Base-by-base conservation (phyloP, 208 protist species). In the Leishmania turanica region DNA sequence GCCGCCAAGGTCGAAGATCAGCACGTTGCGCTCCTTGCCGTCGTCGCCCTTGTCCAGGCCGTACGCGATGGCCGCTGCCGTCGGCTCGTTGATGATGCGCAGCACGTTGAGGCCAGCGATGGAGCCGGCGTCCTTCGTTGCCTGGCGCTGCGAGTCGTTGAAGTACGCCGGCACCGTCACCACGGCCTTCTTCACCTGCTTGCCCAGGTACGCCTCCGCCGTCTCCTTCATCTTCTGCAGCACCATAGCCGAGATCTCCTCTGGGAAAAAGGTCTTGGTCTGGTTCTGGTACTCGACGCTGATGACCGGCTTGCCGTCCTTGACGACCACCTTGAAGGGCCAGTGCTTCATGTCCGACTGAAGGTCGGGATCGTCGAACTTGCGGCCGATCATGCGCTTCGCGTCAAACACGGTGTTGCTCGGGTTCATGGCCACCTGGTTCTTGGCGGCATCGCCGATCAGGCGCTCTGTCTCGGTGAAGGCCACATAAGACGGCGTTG, bases 11-110 rank as follows among this genome's bases (percentile, higher is more conserved):
- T 99, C 99, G 88, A 99, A 99, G 87, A 99, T 99, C 49, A 99
- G 95, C 72, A 99, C 93, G 82, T 98, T 98, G 34, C 34, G 34
- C 77, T 89, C 88, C 87, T 95, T 91, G 1, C 80, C 81, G 17
- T 79, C 91, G 40, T 99, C 97, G n/a, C 93, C 86, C 79, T 95
- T 93, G 81, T 99, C 98, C 74, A 99, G 96, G 81, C 99, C 99
- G 89, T 99, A 99, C 4, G 99, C 99, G 83, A 99, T 97, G 74
- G 99, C 99, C 42, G 99, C 99, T 1, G 99, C 99, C 45, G 99
- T 99, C 49, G 99, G 99, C 94, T 99, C 99, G 96, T 99, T 99
- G 90, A 99, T 99, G 91, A 99, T 99, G 88, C 99, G 97, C 72
- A 99, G 84, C 42, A 99, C 99, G 60, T 99, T 97, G 17, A 98